A percentile compares a stretch with the other conserved stretches of the same genome.
These are phyloP conservation scores for Aspergillus tamarii DNA, from an alignment of 2,329 filamentous ascomycete genomes.

Conservation along the genomic window DNA sequence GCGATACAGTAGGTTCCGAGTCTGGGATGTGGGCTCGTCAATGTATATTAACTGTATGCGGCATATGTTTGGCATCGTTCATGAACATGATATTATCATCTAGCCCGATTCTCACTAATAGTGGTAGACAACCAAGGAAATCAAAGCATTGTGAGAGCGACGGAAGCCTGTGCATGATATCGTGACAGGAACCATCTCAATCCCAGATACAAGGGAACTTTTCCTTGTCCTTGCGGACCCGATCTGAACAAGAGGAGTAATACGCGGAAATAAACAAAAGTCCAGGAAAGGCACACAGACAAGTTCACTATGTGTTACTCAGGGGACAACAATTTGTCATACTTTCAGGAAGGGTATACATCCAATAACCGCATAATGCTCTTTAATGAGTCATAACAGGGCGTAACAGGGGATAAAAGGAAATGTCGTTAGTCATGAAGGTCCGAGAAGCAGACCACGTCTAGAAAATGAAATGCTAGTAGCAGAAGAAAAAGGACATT, in stretches of 20 bases:
- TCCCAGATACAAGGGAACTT: constrained; percentile 8
- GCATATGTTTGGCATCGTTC: neutral
- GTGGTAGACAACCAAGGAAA: neutral
- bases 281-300: neutral
- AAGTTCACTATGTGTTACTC: neutral
- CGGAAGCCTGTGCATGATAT: neutral
- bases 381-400: constrained; percentile 10
- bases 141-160: neutral
- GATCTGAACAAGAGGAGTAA: constrained; percentile 14
- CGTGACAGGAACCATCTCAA: neutral
- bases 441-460: constrained; percentile 10
- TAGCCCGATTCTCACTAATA: constrained; percentile 1
- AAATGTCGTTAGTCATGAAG: constrained; percentile 22
- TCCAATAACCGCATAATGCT: constrained; percentile 3
- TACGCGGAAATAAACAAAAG: neutral
- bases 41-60: neutral
- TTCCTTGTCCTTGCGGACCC: constrained; percentile 19
- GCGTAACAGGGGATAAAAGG: constrained; percentile 18
- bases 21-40: neutral
- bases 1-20: neutral
- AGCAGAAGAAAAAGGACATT: neutral
- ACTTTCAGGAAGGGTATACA: constrained; percentile 11
- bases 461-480: constrained; percentile 12
- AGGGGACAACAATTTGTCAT: constrained; percentile 1
- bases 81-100: neutral